phyloP scores from a whole-genome alignment of 345 rosid genomes.

The Eucalyptus cladocalyx region DNA sequence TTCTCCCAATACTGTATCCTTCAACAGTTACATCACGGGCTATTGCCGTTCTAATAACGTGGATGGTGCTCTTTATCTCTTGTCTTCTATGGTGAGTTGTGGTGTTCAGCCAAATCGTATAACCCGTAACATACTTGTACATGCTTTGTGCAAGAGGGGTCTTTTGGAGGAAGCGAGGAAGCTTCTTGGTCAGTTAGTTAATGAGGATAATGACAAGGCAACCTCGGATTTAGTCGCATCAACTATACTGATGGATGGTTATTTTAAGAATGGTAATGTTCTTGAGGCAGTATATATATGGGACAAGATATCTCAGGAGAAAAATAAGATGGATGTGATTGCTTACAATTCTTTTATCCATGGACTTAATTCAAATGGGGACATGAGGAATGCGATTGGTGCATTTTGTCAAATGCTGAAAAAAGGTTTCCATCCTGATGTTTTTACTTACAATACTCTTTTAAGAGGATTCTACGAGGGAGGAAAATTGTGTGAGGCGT shows the following conservation, averaged over 20 bases:
- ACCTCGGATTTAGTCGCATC: constrained; percentile 29
- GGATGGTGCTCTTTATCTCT: constrained; percentile 44
- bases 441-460: constrained; percentile 53
- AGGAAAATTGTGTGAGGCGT: constrained; percentile 46
- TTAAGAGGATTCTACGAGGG: constrained; percentile 47
- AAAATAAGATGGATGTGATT: constrained; percentile 22
- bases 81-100: constrained; percentile 27
- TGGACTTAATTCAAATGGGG: constrained; percentile 35
- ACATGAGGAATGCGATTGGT: constrained; percentile 27
- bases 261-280: constrained; percentile 44
- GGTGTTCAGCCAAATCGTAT: constrained; percentile 50
- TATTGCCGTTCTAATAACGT: constrained; percentile 33
- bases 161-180: constrained; percentile 29
- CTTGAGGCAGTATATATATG: constrained; percentile 33
- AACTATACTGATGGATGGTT: constrained; percentile 66
- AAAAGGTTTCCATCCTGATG: constrained; percentile 50
- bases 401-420: constrained; percentile 54
- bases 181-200: constrained; percentile 33
- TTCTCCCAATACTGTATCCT: constrained; percentile 52
- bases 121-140: constrained; percentile 51
- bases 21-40: constrained; percentile 48
- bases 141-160: constrained; percentile 57
- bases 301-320: constrained; percentile 24
- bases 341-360: constrained; percentile 57
- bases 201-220: constrained; percentile 12